Conservation (phyloP, 2,329 filamentous ascomycete species). For the Leptosphaerulina australis region DNA sequence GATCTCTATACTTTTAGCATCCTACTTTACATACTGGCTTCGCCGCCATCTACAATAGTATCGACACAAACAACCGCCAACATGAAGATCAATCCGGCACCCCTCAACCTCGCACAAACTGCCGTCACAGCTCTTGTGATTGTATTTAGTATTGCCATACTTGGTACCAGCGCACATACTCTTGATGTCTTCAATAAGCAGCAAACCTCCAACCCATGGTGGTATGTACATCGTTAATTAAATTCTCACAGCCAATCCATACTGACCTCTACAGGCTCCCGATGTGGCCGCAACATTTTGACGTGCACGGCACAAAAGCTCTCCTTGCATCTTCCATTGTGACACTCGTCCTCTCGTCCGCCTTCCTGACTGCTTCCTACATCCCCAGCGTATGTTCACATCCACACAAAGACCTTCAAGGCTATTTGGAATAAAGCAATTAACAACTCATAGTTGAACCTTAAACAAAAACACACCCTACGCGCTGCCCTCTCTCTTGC, state of each 20-base stretch:
- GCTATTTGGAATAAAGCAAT: not conserved
- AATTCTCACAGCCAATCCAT: not conserved
- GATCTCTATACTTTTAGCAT: not conserved
- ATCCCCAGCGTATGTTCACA: conserved; percentile 41
- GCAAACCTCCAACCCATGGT: conserved; percentile 54
- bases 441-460: conserved; percentile 37
- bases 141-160: conserved; percentile 49
- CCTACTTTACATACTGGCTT: conserved; percentile 9
- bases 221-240: conserved; percentile 25
- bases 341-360: conserved; percentile 48
- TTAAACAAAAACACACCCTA: conserved; percentile 45
- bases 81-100: conserved; percentile 48
- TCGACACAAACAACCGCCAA: conserved; percentile 6
- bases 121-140: conserved; percentile 47
- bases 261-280: conserved; percentile 37
- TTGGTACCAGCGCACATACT: conserved; percentile 53
- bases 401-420: not conserved
- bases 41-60: not conserved
- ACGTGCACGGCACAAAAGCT: conserved; percentile 51
- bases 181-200: conserved; percentile 53
- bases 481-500: conserved; percentile 47
- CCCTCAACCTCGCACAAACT: conserved; percentile 45
- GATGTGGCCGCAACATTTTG: conserved; percentile 56
- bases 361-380: conserved; percentile 43
- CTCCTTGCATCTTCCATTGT: conserved; percentile 49